Evolutionary conservation across 176 grass and related monocot species (phyloP).

Genomic region (Bothriochloa decipiens): DNA sequence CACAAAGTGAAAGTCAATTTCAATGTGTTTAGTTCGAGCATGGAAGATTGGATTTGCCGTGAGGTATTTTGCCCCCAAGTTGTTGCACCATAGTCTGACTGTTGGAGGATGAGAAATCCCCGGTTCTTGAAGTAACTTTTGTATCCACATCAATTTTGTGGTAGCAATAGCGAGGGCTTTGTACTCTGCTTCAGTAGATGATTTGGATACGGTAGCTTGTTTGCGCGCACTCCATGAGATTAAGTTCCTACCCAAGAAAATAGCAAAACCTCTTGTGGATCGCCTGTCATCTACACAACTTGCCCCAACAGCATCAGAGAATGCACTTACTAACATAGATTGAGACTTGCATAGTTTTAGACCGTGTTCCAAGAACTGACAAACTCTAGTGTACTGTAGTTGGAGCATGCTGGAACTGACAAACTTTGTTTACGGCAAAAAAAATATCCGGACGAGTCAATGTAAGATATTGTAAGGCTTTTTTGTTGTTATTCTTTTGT

Average conservation of each 20-base stretch:
- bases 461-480: too few relatives aligned
- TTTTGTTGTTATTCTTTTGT: too few relatives aligned
- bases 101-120: not conserved
- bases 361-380: too few relatives aligned
- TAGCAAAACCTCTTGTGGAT: not conserved
- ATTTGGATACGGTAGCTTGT: not conserved
- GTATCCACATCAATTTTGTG: not conserved
- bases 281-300: not conserved
- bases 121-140: not conserved
- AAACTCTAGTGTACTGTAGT: too few relatives aligned
- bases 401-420: too few relatives aligned
- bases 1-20: too few relatives aligned
- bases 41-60: not conserved
- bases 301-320: not conserved
- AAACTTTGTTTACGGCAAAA: too few relatives aligned
- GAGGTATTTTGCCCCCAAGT: not conserved
- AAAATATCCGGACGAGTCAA: too few relatives aligned
- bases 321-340: not conserved
- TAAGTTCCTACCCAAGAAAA: not conserved
- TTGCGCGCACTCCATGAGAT: not conserved
- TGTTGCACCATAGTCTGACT: not conserved
- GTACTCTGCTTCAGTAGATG: not conserved
- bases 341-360: too few relatives aligned
- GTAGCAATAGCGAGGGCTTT: not conserved
- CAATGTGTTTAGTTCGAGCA: not conserved